Evolutionary conservation across 768 basidiomycete species (phyloP), one percentile per base, ranked within the genome.

Genomic region (Amanita rubescens): DNA sequence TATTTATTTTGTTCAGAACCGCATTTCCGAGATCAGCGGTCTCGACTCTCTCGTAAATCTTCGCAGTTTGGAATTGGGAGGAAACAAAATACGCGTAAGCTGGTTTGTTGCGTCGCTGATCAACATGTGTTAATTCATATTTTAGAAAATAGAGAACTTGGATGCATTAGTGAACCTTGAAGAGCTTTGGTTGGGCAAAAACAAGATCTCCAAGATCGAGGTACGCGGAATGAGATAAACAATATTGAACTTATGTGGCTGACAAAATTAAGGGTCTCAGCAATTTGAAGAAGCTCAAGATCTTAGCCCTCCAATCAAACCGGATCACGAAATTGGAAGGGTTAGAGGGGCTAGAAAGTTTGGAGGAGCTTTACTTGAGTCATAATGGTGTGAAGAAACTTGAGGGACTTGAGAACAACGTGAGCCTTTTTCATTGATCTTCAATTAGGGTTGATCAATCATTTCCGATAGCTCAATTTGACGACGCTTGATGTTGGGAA

Each of bases 131-230:
- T 53, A 37, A 33, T 3, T 53, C 41, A 30, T 49, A 53, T 52
- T 54, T n/a, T 56, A 96, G 94, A 80, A 76, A 72, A 95, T 99
- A 54, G 91, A 97, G 65, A 85, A 86, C 37, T 68, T 98, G 3
- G 90, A 90, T 10, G 74, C 79, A 1, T 71, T 96, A 35, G 79
- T 84, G 1, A 89, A 87, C 58, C 72, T 99, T 9, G 90, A 94
- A 59, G 94, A 97, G 61, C 73, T 99, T 2, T 98, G 95, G 93
- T 70, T 98, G 2, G 96, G 96, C 7, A 99, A 99, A 77, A 99
- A 99, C 67, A 99, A 97, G 72, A 91, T 99, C 54, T 66, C 84
- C 5, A 85, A 81, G 65, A 78, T 99, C 3, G 88, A 94, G 77
- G 91, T 90, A 58, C 38, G 63, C 10, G n/a, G 14, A 37, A 12